Percentiles rank a stretch among this genome's conserved stretches.
Conservation (phyloP, 23 red algal species). For the Gracilariopsis chorda region DNA sequence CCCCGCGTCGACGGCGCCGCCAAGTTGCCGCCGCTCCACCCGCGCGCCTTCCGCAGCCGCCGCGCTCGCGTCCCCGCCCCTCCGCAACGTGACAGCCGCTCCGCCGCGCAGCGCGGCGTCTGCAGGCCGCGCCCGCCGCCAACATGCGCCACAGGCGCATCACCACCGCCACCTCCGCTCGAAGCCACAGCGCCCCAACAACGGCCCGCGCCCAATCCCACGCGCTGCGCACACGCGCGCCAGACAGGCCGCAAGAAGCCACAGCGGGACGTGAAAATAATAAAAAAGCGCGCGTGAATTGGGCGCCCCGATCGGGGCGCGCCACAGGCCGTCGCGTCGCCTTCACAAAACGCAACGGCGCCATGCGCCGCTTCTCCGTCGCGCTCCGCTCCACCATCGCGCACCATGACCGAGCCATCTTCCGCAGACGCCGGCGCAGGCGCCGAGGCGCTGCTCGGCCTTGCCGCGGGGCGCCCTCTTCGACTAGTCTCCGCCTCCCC, state of each 20-base stretch:
- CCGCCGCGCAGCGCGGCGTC: not conserved
- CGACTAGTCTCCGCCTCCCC: not conserved
- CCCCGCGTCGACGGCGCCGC: not conserved
- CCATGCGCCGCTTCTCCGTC: not conserved
- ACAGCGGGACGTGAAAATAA: too few species aligned
- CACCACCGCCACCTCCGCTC: too few species aligned
- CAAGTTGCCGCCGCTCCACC: not conserved
- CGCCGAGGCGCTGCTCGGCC: constrained; percentile 62
- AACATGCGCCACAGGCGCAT: not conserved
- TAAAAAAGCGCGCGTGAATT: constrained; percentile 2
- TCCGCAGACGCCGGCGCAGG: constrained; percentile 50
- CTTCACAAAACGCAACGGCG: too few species aligned
- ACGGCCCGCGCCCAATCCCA: not conserved
- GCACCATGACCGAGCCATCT: constrained; percentile 28
- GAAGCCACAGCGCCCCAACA: too few species aligned
- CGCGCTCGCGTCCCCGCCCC: not conserved
- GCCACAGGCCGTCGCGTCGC: not conserved
- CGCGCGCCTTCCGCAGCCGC: not conserved
- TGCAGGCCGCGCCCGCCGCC: not conserved
- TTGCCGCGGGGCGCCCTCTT: constrained; percentile 26
- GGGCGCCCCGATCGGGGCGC: constrained; percentile 6
- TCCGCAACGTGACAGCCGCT: not conserved
- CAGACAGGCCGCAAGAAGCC: not conserved
- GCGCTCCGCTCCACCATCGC: not conserved
- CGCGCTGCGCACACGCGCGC: not conserved